A percentile compares a stretch with the other conserved stretches of the same genome.
These are phyloP conservation scores for Artemisia tridentata DNA, from an alignment of 129 eudicot species.

Conservation along the genomic window DNA sequence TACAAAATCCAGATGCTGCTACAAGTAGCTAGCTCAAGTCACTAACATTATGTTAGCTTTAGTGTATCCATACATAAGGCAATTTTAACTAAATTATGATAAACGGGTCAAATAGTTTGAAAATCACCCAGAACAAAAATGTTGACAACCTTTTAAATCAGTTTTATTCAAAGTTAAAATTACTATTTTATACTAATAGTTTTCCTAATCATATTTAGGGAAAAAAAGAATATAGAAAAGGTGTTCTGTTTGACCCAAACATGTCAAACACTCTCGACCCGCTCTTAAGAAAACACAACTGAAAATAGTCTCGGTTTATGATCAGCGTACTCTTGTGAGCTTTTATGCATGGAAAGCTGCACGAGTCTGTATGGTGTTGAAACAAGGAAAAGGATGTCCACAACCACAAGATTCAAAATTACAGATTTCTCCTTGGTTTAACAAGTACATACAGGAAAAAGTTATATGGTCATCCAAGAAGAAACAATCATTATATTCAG, in stretches of 20 bases:
- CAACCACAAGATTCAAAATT: conserved; percentile 28
- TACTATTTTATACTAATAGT: too few species aligned
- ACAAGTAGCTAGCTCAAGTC: too few species aligned
- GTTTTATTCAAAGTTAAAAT: background rate
- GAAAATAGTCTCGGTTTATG: background rate
- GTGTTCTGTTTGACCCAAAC: background rate
- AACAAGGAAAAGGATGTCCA: conserved; percentile 17
- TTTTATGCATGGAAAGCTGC: background rate
- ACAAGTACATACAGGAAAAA: conserved; percentile 22
- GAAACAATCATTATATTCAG: conserved; percentile 27
- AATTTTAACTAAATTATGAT: too few species aligned
- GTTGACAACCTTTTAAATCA: too few species aligned
- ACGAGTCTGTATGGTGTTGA: conserved; percentile 3
- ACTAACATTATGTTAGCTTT: background rate
- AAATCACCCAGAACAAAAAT: too few species aligned
- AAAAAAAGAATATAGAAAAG: too few species aligned
- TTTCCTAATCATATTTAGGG: too few species aligned
- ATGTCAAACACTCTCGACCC: background rate
- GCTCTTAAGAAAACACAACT: background rate
- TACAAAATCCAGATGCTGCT: too few species aligned
- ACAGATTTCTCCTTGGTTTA: conserved; percentile 27
- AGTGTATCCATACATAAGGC: too few species aligned
- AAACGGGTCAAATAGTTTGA: too few species aligned
- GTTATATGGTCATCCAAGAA: conserved; percentile 27
- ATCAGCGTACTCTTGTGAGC: background rate